Conservation (phyloP, 2,329 filamentous ascomycete species). For the Trematosphaeria pertusa region DNA sequence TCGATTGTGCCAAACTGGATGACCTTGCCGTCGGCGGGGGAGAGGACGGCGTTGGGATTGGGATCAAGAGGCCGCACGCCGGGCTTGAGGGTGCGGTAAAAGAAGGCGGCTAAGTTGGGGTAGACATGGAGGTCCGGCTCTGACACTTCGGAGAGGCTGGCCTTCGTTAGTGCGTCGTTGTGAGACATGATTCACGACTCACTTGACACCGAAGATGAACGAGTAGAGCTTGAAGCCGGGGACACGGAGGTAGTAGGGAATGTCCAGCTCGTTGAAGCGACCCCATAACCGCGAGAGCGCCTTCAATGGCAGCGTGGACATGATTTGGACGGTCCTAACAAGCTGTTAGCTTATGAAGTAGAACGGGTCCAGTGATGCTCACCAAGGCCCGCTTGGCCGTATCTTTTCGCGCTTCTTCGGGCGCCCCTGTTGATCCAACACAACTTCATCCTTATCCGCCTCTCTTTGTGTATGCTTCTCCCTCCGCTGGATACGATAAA, state of each 20-base stretch:
- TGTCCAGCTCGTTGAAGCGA: constrained; percentile 84
- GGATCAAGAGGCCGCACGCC: constrained; percentile 85
- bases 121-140: constrained; percentile 89
- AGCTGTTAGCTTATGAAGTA: constrained; percentile 12
- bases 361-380: constrained; percentile 21
- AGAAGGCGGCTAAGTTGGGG: constrained; percentile 94
- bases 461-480: constrained; percentile 53
- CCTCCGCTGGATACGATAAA: constrained; percentile 74
- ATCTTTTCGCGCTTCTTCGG: constrained; percentile 67
- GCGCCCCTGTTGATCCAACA: constrained; percentile 46
- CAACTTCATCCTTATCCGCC: constrained; percentile 53
- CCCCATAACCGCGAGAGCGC: constrained; percentile 90
- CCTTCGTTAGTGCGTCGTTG: constrained; percentile 16
- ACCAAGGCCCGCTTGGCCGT: constrained; percentile 85
- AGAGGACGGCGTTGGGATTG: constrained; percentile 79
- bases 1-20: constrained; percentile 93
- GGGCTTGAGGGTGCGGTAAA: constrained; percentile 93
- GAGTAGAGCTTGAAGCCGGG: constrained; percentile 93
- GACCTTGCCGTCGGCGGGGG: constrained; percentile 88
- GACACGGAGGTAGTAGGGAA: constrained; percentile 85
- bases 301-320: constrained; percentile 91
- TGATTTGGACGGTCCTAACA: constrained; percentile 80
- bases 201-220: constrained; percentile 87
- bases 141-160: constrained; percentile 79
- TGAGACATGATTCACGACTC: constrained; percentile 17